phyloP scores from a whole-genome alignment of 2,329 filamentous ascomycete species.

The Colletotrichum plurivorum region DNA sequence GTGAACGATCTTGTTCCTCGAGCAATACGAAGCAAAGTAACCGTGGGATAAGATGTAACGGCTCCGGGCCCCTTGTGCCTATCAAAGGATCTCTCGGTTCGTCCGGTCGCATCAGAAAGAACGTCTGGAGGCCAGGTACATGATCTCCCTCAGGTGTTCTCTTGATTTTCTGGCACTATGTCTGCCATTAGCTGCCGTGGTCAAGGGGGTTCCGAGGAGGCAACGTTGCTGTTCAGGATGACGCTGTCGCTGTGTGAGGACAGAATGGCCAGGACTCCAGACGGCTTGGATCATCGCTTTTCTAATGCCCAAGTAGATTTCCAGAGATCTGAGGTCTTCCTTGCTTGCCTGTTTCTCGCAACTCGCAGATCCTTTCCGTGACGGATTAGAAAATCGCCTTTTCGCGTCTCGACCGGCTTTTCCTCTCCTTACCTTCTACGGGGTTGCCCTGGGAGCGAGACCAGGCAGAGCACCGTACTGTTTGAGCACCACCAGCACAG shows the following conservation, averaged over 20 bases:
- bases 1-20: conserved; percentile 16
- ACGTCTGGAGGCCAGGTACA: conserved; percentile 7
- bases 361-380: conserved; percentile 20
- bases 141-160: conserved; percentile 18
- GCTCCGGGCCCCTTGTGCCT: conserved; percentile 6
- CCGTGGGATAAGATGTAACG: neutral
- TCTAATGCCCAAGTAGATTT: conserved; percentile 2
- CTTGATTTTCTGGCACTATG: conserved; percentile 4
- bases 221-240: neutral
- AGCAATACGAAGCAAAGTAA: neutral
- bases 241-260: conserved; percentile 41
- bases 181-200: conserved; percentile 7
- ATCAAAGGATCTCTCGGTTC: conserved; percentile 9
- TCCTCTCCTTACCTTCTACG: conserved; percentile 22
- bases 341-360: conserved; percentile 13
- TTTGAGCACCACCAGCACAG: neutral
- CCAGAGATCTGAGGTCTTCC: neutral
- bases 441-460: conserved; percentile 16
- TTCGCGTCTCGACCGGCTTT: conserved; percentile 1
- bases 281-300: conserved; percentile 36
- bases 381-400: conserved; percentile 17
- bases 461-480: conserved; percentile 8
- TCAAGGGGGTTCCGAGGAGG: neutral
- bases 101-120: conserved; percentile 24
- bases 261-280: conserved; percentile 43